Percentiles rank a stretch among this genome's conserved stretches.
Evolutionary conservation across 768 basidiomycete species (phyloP).

Genomic region (Russula vinacea): DNA sequence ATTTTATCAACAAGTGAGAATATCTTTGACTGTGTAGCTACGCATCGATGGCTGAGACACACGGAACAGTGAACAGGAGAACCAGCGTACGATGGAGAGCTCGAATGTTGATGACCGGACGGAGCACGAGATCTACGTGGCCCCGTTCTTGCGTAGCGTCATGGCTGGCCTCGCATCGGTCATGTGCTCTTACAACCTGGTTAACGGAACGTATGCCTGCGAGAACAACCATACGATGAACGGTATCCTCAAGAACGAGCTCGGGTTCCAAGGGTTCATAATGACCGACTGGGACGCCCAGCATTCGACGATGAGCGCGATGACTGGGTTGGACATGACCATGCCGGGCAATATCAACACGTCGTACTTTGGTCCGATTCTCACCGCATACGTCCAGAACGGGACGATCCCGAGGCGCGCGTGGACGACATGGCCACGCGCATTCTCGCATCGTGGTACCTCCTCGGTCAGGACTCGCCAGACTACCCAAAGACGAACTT

Average conservation of each 20-base stretch:
- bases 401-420: constrained; percentile 63
- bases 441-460: constrained; percentile 69
- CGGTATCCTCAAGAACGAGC: constrained; percentile 68
- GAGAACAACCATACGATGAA: constrained; percentile 70
- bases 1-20: constrained; percentile 70
- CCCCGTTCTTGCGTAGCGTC: constrained; percentile 65
- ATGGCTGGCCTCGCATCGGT: constrained; percentile 70
- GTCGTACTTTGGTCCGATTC: constrained; percentile 62
- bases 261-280: constrained; percentile 74
- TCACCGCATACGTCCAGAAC: constrained; percentile 66
- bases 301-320: constrained; percentile 56
- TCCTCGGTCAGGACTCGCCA: constrained; percentile 59
- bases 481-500: constrained; percentile 69
- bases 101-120: constrained; percentile 80
- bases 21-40: not conserved
- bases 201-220: constrained; percentile 73
- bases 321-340: constrained; percentile 60
- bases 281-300: constrained; percentile 75
- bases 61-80: constrained; percentile 60
- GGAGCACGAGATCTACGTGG: constrained; percentile 69
- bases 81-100: constrained; percentile 49
- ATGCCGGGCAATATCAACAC: constrained; percentile 56
- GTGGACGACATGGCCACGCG: constrained; percentile 82
- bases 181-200: constrained; percentile 75
- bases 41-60: not conserved